phyloP scores from a whole-genome alignment of 1,139 yeast species.

The Pichia sp. region DNA sequence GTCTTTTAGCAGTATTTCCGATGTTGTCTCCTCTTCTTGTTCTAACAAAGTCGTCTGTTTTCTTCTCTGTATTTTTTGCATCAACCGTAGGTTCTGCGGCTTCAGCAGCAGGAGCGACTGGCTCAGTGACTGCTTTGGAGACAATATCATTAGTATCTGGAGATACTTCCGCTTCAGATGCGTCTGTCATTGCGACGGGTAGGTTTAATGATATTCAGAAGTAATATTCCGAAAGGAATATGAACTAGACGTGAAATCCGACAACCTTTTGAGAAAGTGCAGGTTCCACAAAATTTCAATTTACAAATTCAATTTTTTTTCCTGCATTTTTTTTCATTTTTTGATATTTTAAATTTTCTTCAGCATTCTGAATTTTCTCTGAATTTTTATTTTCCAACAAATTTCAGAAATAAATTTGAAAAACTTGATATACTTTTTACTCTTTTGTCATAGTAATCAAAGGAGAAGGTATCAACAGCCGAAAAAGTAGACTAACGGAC shows the following conservation, averaged over 20 bases:
- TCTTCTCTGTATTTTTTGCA: slow-evolving; percentile 10
- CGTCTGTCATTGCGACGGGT: neutral
- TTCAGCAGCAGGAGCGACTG: slow-evolving; percentile 8
- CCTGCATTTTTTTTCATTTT: neutral
- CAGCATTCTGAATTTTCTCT: neutral
- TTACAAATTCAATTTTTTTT: neutral
- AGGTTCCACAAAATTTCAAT: neutral
- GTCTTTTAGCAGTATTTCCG: slow-evolving; percentile 37
- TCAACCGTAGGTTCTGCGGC: slow-evolving; percentile 15
- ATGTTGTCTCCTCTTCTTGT: slow-evolving; percentile 40
- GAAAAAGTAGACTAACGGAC: too few relatives aligned
- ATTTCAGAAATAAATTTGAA: neutral
- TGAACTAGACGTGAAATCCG: neutral
- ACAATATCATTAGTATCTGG: neutral
- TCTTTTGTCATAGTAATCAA: too few relatives aligned
- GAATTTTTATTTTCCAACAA: neutral
- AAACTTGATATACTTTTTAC: too few relatives aligned
- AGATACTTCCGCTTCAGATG: neutral
- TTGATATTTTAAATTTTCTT: neutral
- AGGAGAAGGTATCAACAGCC: too few relatives aligned
- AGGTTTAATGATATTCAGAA: neutral
- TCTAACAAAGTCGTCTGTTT: slow-evolving; percentile 42
- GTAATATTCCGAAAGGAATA: neutral
- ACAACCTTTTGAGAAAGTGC: neutral
- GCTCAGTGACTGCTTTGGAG: slow-evolving; percentile 1